Evolutionary conservation across 73 alveolate species (phyloP), one percentile per base, ranked within the genome.

Genomic region (Paramecium sexaurelia): DNA sequence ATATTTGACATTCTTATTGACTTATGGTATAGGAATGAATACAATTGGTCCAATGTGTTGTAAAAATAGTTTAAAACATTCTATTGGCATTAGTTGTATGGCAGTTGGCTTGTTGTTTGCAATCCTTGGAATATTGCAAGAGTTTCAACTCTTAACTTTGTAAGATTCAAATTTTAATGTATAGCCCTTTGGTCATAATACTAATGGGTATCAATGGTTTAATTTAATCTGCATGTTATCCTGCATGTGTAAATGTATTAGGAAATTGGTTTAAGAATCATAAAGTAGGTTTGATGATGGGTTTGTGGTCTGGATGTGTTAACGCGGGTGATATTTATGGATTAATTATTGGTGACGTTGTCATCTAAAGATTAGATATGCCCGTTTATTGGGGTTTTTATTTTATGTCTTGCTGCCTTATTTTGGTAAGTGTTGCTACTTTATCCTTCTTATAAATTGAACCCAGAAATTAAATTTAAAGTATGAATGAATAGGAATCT

Each of bases 241-340:
- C 93, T 22, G 93, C 87, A 36, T 86, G 83, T 39, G 87, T 86
- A 35, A 75, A 71, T 19, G 75, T 75, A 20, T 61, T 86, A 75
- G 93, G 93, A 26, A 61, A 86, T 86, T 86, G 93, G 93, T 86
- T 86, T 86, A 51, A 85, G 32, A 86, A 86, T 37, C 32, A 55
- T 32, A 86, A 86, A 13, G 61, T 71, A 55, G 93, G 93, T 4
- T 29, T 61, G n/a, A 55, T 86, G 20, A 61, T 86, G 93, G 93
- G 93, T 0, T 29, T 86, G 29, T 86, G 93, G 93, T 37, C 66
- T n/a, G 93, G 93, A 39, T 61, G 87, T 33, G 47, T 85, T 20
- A 86, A 86, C 19, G 68, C 71, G 17, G 93, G 93, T 17, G 93
- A 86, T 66, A 61, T 86, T 36, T 29, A 39, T 45, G 93, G 93